Base-by-base conservation (phyloP, 1,284 basidiomycete genomes). In the Coniferiporia weirii region DNA sequence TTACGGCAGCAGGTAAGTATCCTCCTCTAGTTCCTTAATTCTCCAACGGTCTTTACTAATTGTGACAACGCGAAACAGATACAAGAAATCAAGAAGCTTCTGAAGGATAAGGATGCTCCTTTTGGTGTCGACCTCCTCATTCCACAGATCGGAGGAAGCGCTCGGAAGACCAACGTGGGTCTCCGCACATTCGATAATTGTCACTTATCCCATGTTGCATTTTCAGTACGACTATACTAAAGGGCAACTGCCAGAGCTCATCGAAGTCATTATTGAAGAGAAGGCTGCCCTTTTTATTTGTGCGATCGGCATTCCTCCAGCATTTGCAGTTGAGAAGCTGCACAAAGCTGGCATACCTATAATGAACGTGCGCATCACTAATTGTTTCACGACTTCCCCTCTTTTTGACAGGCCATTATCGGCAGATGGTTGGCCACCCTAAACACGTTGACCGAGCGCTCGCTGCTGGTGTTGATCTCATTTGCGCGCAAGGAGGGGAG, bases 91-190 rank as follows among this genome's bases (percentile, higher is more conserved):
- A 95, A 94, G 74, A 76, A 77, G 36, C 77, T 80, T 66, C 74
- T 95, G 32, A 77, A 80, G 59, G 78, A 91, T 71, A 82, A 83
- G 69, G 84, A 83, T 54, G 83, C 81, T 27, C 89, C 92, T 0
- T 95, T 94, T 66, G 93, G 93, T 58, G 90, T 95, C 51, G 93
- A 95, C 69, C 76, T 95, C 52, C 80, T 94, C 35, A 75, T 95
- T 36, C 93, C 93, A 13, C 87, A 91, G 66, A 80, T 94, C 19
- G 91, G 89, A 34, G 89, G 87, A 34, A 83, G 72, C 63, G 92
- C 93, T 8, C 80, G 92, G 64, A 93, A 91, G 77, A 94, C 91
- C 22, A 94, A 94, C 70, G 87, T 88, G 70, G 61, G 83, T 71
- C 17, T 27, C 40, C 27, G 27, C 5, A 27, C 27, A 27, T 27